Percentiles rank a stretch among this genome's conserved stretches.
These are phyloP conservation scores for Casaregolazyma lundiana DNA, from an alignment of 1,139 yeast species.

Conservation along the genomic window DNA sequence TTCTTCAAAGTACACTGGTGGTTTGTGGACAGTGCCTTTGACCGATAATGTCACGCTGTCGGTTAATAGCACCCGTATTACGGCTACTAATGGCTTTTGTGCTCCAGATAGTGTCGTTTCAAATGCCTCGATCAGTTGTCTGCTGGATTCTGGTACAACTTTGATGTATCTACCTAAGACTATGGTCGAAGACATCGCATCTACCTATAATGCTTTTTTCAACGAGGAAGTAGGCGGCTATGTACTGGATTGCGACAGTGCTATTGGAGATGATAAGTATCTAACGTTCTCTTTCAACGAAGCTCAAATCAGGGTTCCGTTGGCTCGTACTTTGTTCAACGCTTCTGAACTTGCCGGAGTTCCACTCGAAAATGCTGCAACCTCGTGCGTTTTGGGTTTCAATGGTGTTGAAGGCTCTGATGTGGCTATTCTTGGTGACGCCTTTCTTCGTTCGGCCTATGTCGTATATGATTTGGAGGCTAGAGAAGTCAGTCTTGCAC, in stretches of 20 bases:
- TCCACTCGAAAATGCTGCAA: conserved; percentile 13
- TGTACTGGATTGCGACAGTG: conserved; percentile 21
- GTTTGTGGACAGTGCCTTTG: conserved; percentile 34
- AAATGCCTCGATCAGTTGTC: conserved; percentile 36
- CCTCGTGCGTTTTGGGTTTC: conserved; percentile 20
- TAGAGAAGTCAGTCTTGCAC: conserved; percentile 21
- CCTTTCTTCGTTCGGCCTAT: conserved; percentile 67
- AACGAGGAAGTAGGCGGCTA: conserved; percentile 21
- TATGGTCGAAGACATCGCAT: conserved; percentile 19
- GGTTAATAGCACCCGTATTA: conserved; percentile 8
- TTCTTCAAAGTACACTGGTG: conserved; percentile 49
- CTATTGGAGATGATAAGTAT: conserved; percentile 16
- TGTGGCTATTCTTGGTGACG: conserved; percentile 55
- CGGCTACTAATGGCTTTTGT: conserved; percentile 6
- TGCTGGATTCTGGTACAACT: conserved; percentile 66
- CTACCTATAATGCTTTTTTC: conserved; percentile 14
- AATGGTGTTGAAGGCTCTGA: conserved; percentile 14
- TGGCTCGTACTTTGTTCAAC: conserved; percentile 53
- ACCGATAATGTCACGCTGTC: conserved; percentile 17
- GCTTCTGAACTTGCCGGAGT: conserved; percentile 18
- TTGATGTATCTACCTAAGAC: conserved; percentile 47
- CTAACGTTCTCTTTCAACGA: conserved; percentile 17
- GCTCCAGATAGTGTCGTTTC: conserved; percentile 5
- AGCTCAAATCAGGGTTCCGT: conserved; percentile 27
- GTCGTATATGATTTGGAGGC: conserved; percentile 60